Base-by-base conservation (phyloP, 2,329 filamentous ascomycete genomes). In the Botrytis fragariae region DNA sequence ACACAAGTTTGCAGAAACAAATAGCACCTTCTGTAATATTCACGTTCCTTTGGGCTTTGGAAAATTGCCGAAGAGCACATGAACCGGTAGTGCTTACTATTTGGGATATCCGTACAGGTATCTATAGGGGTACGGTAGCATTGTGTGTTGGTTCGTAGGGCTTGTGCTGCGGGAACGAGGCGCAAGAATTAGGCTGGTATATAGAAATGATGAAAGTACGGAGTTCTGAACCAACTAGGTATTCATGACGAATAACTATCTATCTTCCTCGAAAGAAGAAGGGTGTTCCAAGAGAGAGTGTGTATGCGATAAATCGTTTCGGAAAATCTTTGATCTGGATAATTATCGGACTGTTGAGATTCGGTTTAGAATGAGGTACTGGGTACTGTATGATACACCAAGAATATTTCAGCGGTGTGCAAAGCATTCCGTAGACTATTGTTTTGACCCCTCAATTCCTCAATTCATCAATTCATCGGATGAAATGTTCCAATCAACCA, bases 111-210 rank as follows among this genome's bases (percentile, higher is more conserved):
- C 59, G 48, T 57, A 69, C 48, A 57, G 29, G n/a, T 48, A 39
- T 39, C 64, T 25, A 25, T 61, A 60, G 25, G 54, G 45, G 37
- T n/a, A 29, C 14, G 25, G 39, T n/a, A 18, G 51, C 51, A 57
- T 57, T 57, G 14, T 35, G 68, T 62, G 14, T 45, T 45, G 37
- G 32, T 8, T 61, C 39, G 42, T 72, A 45, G 39, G 51, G 51
- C 71, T 72, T 72, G 62, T 72, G 71, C 71, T 72, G 71, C 62
- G 35, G 71, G 39, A 60, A 37, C 37, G 71, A 68, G 71, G 51
- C 62, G 44, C 32, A 72, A 42, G 10, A 45, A 22, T 44, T 48
- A 44, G 62, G n/a, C 18, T 57, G 37, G 44, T 42, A 39, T 32
- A 60, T 32, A n/a, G 35, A 37, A 64, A 68, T 51, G 39, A 44